These are phyloP conservation scores for Suhomyces yuchorum DNA, from an alignment of 1,139 yeast species.

Conservation along the genomic window DNA sequence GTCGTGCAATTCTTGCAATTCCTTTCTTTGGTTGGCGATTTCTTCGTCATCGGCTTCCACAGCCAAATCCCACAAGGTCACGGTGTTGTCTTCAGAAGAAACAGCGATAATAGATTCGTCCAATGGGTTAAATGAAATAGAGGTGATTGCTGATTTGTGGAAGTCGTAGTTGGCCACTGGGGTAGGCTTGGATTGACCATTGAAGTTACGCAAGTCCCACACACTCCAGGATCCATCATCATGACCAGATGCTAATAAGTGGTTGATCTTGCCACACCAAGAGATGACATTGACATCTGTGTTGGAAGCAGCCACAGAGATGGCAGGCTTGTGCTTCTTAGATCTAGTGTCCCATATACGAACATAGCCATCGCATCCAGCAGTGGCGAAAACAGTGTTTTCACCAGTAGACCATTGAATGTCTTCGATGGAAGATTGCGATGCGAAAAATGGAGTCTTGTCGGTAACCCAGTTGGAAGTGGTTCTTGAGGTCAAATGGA, in stretches of 20 bases:
- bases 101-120: slow-evolving; percentile 97
- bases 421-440: slow-evolving; percentile 85
- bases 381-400: slow-evolving; percentile 89
- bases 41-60: slow-evolving; percentile 98
- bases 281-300: slow-evolving; percentile 93
- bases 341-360: slow-evolving; percentile 97
- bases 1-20: slow-evolving; percentile 76
- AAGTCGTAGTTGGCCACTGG: slow-evolving; percentile 93
- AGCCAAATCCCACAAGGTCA: slow-evolving; percentile 94
- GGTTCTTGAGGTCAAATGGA: slow-evolving; percentile 76
- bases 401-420: slow-evolving; percentile 96
- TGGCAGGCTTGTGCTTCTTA: slow-evolving; percentile 86
- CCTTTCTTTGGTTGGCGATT: slow-evolving; percentile 73
- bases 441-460: slow-evolving; percentile 71
- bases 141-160: slow-evolving; percentile 92
- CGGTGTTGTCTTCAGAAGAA: slow-evolving; percentile 94
- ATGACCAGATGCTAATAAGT: slow-evolving; percentile 91
- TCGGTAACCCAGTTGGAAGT: slow-evolving; percentile 84
- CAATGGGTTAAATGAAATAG: slow-evolving; percentile 90
- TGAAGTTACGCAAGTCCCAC: slow-evolving; percentile 94
- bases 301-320: slow-evolving; percentile 78
- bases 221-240: slow-evolving; percentile 98
- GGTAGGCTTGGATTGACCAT: slow-evolving; percentile 56
- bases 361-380: slow-evolving; percentile 88
- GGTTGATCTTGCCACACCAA: slow-evolving; percentile 88